These are phyloP conservation scores for Cladorrhinum samala DNA, from an alignment of 495 filamentous ascomycete genomes.

Conservation along the genomic window DNA sequence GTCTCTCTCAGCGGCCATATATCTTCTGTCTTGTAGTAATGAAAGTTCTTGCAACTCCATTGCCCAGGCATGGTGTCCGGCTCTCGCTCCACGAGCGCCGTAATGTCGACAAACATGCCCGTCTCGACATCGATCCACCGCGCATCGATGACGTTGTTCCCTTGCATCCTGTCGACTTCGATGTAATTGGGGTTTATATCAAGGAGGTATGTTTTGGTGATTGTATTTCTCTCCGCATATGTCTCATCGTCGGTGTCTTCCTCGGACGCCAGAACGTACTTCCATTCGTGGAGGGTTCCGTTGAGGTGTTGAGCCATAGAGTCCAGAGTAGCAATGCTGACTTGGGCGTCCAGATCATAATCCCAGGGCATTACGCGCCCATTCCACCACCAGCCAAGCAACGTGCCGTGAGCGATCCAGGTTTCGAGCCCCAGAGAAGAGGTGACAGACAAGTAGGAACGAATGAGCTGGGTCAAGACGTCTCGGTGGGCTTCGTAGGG, in stretches of 20 bases:
- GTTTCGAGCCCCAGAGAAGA: constrained; percentile 61
- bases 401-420: constrained; percentile 83
- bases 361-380: constrained; percentile 81
- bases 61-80: constrained; percentile 51
- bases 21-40: constrained; percentile 61
- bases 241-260: constrained; percentile 4
- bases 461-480: constrained; percentile 61
- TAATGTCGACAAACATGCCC: constrained; percentile 84
- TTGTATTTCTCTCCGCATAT: not conserved
- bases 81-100: constrained; percentile 67
- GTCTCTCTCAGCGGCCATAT: constrained; percentile 76
- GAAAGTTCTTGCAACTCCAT: constrained; percentile 81
- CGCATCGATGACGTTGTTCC: constrained; percentile 78
- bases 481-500: constrained; percentile 57
- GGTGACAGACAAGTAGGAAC: constrained; percentile 65
- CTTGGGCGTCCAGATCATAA: constrained; percentile 81
- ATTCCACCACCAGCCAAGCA: constrained; percentile 93
- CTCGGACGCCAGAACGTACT: constrained; percentile 31
- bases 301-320: constrained; percentile 61
- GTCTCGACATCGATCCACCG: constrained; percentile 74
- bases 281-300: constrained; percentile 56
- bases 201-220: constrained; percentile 52
- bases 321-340: constrained; percentile 55
- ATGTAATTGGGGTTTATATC: constrained; percentile 70
- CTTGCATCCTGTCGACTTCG: constrained; percentile 55